Evolutionary conservation across 2,329 filamentous ascomycete species (phyloP).

Genomic region (Talaromyces islandicus): DNA sequence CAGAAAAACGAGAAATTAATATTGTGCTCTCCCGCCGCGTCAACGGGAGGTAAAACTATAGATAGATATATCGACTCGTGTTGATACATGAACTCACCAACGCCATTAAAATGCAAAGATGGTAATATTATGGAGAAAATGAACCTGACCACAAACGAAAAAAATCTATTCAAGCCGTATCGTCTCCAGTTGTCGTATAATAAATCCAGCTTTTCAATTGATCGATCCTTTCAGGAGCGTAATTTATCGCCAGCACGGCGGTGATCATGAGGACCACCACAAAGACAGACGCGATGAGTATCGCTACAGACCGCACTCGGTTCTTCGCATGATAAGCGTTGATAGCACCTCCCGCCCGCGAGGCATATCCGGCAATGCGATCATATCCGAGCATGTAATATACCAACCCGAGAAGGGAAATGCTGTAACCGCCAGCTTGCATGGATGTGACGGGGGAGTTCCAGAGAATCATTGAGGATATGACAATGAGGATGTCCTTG

Average conservation of each 20-base stretch:
- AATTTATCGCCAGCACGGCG: constrained; percentile 53
- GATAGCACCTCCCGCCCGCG: constrained; percentile 57
- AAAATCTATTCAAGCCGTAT: background rate
- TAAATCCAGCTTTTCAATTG: constrained; percentile 32
- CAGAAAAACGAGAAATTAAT: background rate
- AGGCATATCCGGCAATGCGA: constrained; percentile 7
- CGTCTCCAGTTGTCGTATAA: constrained; percentile 23
- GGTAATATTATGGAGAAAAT: background rate
- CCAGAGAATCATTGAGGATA: constrained; percentile 71
- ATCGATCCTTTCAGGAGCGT: constrained; percentile 29
- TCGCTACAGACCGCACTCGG: constrained; percentile 72
- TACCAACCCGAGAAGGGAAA: constrained; percentile 60
- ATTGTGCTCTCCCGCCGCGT: background rate
- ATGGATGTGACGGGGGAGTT: constrained; percentile 62
- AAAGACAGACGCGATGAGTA: constrained; percentile 57
- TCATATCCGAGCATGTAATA: constrained; percentile 70
- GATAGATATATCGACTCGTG: background rate
- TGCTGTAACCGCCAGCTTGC: constrained; percentile 70
- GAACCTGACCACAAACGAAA: background rate
- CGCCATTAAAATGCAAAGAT: background rate
- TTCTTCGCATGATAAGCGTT: constrained; percentile 73
- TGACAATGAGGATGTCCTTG: constrained; percentile 79
- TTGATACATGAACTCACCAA: background rate
- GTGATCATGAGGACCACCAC: constrained; percentile 67
- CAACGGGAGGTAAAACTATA: background rate